phyloP scores from a whole-genome alignment of 31 red algal genomes.

The Odonthalia washingtoniensis region DNA sequence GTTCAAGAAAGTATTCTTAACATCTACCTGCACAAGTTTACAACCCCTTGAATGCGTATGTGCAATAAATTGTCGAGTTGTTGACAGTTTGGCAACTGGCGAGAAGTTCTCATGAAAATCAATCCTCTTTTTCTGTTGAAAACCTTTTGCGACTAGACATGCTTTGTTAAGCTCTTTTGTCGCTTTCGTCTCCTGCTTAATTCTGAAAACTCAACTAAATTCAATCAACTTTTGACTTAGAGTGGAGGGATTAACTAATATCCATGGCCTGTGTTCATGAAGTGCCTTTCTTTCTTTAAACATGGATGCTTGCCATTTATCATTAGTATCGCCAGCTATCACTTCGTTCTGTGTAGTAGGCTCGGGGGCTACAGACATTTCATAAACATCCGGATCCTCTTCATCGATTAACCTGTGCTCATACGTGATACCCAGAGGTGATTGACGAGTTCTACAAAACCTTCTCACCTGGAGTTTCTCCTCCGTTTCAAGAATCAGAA shows the following conservation, averaged over 20 bases:
- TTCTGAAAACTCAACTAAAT: conserved; percentile 3
- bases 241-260: background rate
- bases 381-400: background rate
- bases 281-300: conserved; percentile 27
- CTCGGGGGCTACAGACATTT: conserved; percentile 10
- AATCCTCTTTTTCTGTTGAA: background rate
- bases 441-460: background rate
- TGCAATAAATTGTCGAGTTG: background rate
- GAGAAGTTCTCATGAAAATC: conserved; percentile 2
- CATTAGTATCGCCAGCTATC: background rate
- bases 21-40: conserved; percentile 36
- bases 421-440: conserved; percentile 7
- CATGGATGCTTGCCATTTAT: conserved; percentile 18
- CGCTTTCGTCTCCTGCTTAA: background rate
- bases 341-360: background rate
- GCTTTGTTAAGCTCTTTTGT: background rate
- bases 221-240: background rate
- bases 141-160: background rate
- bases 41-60: background rate
- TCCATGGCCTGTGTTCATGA: conserved; percentile 15
- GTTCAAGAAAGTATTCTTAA: conserved; percentile 58
- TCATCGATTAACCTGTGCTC: conserved; percentile 20
- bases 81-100: background rate
- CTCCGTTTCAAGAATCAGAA: no score
- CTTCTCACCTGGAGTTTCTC: no score